Percentiles rank a stretch among this genome's conserved stretches.
Evolutionary conservation across 768 basidiomycete genomes (phyloP).

Genomic region (Kwoniella botswanensis): DNA sequence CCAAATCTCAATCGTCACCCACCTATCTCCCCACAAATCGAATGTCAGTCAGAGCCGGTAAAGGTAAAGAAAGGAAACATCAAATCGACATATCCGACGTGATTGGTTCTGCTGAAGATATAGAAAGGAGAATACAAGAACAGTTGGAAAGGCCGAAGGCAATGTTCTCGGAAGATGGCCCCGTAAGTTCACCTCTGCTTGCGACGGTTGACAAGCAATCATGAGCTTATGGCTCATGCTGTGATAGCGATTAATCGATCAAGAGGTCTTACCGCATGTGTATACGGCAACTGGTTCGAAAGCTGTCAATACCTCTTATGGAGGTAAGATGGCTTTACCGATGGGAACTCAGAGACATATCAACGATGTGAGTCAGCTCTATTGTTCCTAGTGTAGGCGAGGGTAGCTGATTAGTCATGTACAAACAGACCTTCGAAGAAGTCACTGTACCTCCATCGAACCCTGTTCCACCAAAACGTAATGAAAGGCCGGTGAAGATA

Average conservation of each 20-base stretch:
- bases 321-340: constrained; percentile 80
- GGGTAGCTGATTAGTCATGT: not conserved
- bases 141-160: constrained; percentile 53
- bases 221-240: not conserved
- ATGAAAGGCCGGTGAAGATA: constrained; percentile 75
- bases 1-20: constrained; percentile 7
- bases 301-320: constrained; percentile 72
- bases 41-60: constrained; percentile 33
- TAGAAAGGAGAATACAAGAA: constrained; percentile 53
- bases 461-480: constrained; percentile 71
- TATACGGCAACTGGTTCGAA: constrained; percentile 71
- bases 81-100: constrained; percentile 42
- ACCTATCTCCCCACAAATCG: constrained; percentile 20
- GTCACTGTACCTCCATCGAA: constrained; percentile 84
- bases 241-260: constrained; percentile 40
- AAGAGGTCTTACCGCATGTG: constrained; percentile 76
- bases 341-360: constrained; percentile 74
- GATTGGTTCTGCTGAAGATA: constrained; percentile 51
- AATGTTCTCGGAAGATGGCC: constrained; percentile 47
- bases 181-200: constrained; percentile 24
- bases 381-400: not conserved
- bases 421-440: constrained; percentile 79
- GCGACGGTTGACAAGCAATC: not conserved
- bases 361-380: constrained; percentile 65
- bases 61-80: constrained; percentile 46